Conservation (phyloP, 352 stramenopile genomes). For the Globisporangium polare region DNA sequence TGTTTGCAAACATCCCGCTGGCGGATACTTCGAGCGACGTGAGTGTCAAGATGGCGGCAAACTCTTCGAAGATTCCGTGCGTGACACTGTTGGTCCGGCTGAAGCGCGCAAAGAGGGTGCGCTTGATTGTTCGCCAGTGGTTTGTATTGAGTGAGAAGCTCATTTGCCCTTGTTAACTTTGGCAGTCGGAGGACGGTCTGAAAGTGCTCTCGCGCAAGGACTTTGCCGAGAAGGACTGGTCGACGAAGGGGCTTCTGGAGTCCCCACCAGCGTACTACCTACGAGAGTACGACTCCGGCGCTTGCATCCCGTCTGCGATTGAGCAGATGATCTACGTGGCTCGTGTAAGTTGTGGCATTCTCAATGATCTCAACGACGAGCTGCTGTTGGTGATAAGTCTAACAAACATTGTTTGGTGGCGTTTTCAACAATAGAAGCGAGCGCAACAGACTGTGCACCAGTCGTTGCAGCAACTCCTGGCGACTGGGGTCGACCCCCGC, state of each 20-base stretch:
- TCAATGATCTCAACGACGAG: neutral
- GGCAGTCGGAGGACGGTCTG: constrained; percentile 57
- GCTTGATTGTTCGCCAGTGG: neutral
- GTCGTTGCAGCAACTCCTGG: constrained; percentile 22
- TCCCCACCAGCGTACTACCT: constrained; percentile 42
- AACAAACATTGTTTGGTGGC: neutral
- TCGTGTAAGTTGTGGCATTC: constrained; percentile 23
- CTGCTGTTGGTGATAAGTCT: neutral
- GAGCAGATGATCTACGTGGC: constrained; percentile 63
- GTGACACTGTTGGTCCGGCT: constrained; percentile 77
- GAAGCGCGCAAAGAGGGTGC: constrained; percentile 39
- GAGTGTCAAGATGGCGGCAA: constrained; percentile 29
- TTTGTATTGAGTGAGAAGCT: neutral
- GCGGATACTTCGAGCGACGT: constrained; percentile 29
- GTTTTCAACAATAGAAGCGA: constrained; percentile 19
- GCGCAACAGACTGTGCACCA: constrained; percentile 21
- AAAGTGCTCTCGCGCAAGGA: constrained; percentile 52
- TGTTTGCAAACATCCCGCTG: constrained; percentile 47
- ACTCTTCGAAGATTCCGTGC: constrained; percentile 61
- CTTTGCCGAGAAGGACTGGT: constrained; percentile 46
- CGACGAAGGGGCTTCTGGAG: constrained; percentile 34
- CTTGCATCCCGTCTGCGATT: constrained; percentile 34
- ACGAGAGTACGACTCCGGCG: constrained; percentile 49
- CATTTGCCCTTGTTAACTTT: neutral
- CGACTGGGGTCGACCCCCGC: constrained; percentile 10